These are phyloP conservation scores for Trichoderma atroviride DNA, from an alignment of 2,329 filamentous ascomycete species.

Conservation along the genomic window DNA sequence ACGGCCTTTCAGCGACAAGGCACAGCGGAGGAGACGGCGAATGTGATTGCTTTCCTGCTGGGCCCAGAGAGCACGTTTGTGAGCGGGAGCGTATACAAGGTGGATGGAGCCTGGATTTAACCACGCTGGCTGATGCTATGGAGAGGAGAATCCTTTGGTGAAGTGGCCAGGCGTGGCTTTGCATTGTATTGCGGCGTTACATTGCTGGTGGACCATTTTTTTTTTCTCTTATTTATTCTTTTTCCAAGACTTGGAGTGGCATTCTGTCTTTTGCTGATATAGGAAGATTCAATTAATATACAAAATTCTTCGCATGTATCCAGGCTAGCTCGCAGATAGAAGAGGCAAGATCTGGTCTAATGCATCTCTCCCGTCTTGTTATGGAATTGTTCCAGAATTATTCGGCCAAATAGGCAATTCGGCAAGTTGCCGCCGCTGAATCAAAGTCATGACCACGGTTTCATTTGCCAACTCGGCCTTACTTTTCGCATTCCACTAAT, in stretches of 20 bases:
- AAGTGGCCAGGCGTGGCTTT: neutral
- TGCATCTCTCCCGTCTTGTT: neutral
- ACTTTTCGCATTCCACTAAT: neutral
- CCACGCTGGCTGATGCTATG: conserved; percentile 10
- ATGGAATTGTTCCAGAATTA: neutral
- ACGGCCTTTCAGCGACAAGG: conserved; percentile 48
- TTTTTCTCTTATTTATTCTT: neutral
- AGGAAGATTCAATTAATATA: neutral
- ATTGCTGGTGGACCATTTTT: neutral
- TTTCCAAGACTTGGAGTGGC: neutral
- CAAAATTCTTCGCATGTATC: neutral
- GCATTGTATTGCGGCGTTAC: conserved; percentile 23
- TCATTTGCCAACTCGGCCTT: conserved; percentile 1
- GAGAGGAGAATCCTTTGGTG: neutral
- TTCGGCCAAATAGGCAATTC: neutral
- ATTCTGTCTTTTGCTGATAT: neutral
- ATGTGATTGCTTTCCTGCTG: conserved; percentile 52
- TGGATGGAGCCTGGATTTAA: conserved; percentile 47
- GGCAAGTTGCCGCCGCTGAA: neutral
- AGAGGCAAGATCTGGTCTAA: neutral
- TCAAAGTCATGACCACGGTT: neutral
- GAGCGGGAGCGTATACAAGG: conserved; percentile 49
- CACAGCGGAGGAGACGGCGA: conserved; percentile 51
- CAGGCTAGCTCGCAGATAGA: neutral
- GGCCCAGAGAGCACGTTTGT: conserved; percentile 51